Percentiles rank a stretch among this genome's conserved stretches.
Evolutionary conservation across 2,329 filamentous ascomycete genomes (phyloP).

Genomic region (Xylaria sp.): DNA sequence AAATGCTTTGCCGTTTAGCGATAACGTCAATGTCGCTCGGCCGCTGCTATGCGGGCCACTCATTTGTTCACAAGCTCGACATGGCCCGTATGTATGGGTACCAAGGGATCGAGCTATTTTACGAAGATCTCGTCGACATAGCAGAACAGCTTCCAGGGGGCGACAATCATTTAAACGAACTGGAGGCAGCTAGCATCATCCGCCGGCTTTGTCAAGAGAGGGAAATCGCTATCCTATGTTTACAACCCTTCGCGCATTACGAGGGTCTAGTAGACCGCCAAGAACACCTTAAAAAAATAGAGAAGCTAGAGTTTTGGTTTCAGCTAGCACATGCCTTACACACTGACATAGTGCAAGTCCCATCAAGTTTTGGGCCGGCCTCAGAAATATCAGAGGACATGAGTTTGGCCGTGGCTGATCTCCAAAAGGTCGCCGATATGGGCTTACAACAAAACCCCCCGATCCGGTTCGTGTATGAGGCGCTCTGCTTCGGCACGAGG

Average conservation of each 20-base stretch:
- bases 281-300: slow-evolving; percentile 66
- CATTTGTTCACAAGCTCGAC: slow-evolving; percentile 73
- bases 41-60: slow-evolving; percentile 74
- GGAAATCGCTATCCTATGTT: slow-evolving; percentile 69
- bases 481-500: slow-evolving; percentile 76
- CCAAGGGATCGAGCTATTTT: slow-evolving; percentile 79
- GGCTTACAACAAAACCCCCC: slow-evolving; percentile 66
- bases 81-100: slow-evolving; percentile 74
- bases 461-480: slow-evolving; percentile 79
- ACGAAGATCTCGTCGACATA: slow-evolving; percentile 77
- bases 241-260: slow-evolving; percentile 83
- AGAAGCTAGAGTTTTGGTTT: slow-evolving; percentile 77
- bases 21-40: slow-evolving; percentile 84
- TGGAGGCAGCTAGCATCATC: slow-evolving; percentile 69
- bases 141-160: slow-evolving; percentile 59
- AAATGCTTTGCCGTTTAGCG: slow-evolving; percentile 68
- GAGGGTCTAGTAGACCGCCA: slow-evolving; percentile 75
- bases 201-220: slow-evolving; percentile 66
- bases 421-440: slow-evolving; percentile 74
- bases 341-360: slow-evolving; percentile 80
- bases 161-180: slow-evolving; percentile 57
- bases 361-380: slow-evolving; percentile 73
- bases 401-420: slow-evolving; percentile 69
- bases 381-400: slow-evolving; percentile 59
- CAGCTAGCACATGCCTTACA: slow-evolving; percentile 69